phyloP scores from a whole-genome alignment of 306 rosid genomes.

The Pueraria montana region DNA sequence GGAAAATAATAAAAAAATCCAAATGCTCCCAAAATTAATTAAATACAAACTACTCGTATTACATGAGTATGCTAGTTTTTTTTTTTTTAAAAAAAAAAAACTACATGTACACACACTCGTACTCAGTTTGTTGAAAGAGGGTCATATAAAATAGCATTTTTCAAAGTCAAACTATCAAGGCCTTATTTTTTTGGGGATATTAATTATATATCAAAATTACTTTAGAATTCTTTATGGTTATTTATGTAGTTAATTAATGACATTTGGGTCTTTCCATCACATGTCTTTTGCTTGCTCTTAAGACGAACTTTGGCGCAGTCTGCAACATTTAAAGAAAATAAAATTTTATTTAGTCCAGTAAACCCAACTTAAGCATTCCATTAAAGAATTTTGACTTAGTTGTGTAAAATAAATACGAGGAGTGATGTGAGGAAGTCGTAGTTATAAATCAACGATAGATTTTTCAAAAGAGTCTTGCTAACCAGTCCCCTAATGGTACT shows the following conservation, averaged over 20 bases:
- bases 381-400: slow-evolving; percentile 30
- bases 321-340: slow-evolving; percentile 9
- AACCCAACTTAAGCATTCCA: slow-evolving; percentile 1
- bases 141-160: neutral
- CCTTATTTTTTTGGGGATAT: neutral
- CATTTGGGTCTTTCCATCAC: neutral
- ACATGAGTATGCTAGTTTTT: neutral
- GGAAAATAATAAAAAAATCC: neutral
- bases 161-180: neutral
- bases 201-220: neutral
- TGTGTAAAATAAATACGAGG: neutral
- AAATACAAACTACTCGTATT: neutral
- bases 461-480: no score
- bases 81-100: neutral
- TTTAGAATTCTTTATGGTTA: neutral
- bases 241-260: neutral
- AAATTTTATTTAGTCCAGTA: neutral
- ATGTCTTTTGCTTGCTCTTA: neutral
- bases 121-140: neutral
- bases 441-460: neutral
- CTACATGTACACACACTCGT: neutral
- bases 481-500: no score
- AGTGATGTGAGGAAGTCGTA: slow-evolving; percentile 1
- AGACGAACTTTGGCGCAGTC: neutral
- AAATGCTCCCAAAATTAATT: neutral